A percentile compares a stretch with the other conserved stretches of the same genome.
Evolutionary conservation across 2,329 filamentous ascomycete genomes (phyloP).

Genomic region (Elsinoe necatrix): DNA sequence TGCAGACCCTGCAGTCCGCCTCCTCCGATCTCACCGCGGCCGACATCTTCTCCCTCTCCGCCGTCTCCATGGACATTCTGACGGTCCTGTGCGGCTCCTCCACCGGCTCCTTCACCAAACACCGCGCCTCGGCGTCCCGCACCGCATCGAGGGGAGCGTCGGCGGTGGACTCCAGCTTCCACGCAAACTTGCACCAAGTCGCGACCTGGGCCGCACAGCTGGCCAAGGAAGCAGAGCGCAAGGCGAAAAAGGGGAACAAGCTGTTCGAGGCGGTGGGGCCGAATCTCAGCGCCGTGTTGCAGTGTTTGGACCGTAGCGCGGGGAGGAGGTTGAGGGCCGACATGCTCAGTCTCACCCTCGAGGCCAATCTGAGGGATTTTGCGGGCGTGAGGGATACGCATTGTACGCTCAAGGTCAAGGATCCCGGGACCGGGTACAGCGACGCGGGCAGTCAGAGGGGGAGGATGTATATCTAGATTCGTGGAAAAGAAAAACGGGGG

Average conservation of each 20-base stretch:
- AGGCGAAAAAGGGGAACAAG: constrained; percentile 5
- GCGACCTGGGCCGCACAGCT: constrained; percentile 33
- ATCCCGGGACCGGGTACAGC: constrained; percentile 20
- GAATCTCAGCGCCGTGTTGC: constrained; percentile 25
- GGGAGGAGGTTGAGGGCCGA: constrained; percentile 4
- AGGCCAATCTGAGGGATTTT: constrained; percentile 34
- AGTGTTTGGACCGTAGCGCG: constrained; percentile 34
- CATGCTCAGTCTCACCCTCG: constrained; percentile 26
- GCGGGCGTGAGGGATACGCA: constrained; percentile 29
- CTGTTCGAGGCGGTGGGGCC: constrained; percentile 41
- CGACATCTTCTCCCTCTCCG: constrained; percentile 66
- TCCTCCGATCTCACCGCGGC: constrained; percentile 34
- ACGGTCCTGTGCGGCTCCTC: constrained; percentile 61
- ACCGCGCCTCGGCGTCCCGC: constrained; percentile 22
- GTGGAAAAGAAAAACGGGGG: no score
- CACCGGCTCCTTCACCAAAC: constrained; percentile 55
- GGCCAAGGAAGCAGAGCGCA: constrained; percentile 6
- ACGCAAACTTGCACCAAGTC: constrained; percentile 51
- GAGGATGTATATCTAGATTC: neutral
- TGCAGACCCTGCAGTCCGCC: constrained; percentile 1
- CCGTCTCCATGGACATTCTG: constrained; percentile 63
- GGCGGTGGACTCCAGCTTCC: constrained; percentile 59
- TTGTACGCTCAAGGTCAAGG: constrained; percentile 25
- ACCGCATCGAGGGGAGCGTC: constrained; percentile 28
- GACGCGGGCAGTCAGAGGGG: neutral